Evolutionary conservation across 805 yeast genomes (phyloP).

Genomic region (Myxozyma monticola): DNA sequence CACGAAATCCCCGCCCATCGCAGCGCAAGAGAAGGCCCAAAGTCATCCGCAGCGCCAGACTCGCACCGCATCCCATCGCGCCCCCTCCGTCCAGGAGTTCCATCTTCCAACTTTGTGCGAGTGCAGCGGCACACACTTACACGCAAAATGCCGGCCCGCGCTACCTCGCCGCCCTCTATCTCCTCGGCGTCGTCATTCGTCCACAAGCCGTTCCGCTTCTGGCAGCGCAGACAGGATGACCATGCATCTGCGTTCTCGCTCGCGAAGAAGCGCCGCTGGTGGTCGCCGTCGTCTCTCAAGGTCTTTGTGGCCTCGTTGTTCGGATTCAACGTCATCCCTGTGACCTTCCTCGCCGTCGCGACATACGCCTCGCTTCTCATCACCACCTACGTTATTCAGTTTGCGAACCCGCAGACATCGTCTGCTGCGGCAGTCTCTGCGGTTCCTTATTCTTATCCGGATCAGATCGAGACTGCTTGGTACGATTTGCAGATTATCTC

Average conservation of each 20-base stretch:
- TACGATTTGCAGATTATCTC: slow-evolving; percentile 69
- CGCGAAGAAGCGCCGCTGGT: slow-evolving; percentile 26
- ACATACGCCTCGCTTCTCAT: slow-evolving; percentile 28
- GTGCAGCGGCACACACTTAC: too few species aligned
- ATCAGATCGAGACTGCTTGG: slow-evolving; percentile 53
- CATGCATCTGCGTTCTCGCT: slow-evolving; percentile 17
- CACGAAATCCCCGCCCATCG: too few species aligned
- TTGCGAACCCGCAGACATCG: slow-evolving; percentile 28
- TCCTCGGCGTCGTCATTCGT: slow-evolving; percentile 31
- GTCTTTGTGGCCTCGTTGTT: slow-evolving; percentile 18
- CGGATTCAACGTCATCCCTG: slow-evolving; percentile 28
- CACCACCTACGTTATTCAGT: slow-evolving; percentile 30
- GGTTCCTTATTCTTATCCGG: slow-evolving; percentile 25
- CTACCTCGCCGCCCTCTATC: slow-evolving; percentile 30
- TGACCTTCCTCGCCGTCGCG: slow-evolving; percentile 27
- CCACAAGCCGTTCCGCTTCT: slow-evolving; percentile 29
- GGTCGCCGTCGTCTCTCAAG: slow-evolving; percentile 18
- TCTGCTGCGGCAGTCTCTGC: slow-evolving; percentile 28
- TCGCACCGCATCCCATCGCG: too few species aligned
- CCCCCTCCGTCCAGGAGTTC: too few species aligned
- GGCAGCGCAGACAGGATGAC: slow-evolving; percentile 30
- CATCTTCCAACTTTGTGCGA: too few species aligned
- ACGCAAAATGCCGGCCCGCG: slow-evolving; percentile 27
- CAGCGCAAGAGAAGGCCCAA: too few species aligned
- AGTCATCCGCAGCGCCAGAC: too few species aligned